Evolutionary conservation across 306 rosid genomes (phyloP).

Genomic region (Coriaria nepalensis): DNA sequence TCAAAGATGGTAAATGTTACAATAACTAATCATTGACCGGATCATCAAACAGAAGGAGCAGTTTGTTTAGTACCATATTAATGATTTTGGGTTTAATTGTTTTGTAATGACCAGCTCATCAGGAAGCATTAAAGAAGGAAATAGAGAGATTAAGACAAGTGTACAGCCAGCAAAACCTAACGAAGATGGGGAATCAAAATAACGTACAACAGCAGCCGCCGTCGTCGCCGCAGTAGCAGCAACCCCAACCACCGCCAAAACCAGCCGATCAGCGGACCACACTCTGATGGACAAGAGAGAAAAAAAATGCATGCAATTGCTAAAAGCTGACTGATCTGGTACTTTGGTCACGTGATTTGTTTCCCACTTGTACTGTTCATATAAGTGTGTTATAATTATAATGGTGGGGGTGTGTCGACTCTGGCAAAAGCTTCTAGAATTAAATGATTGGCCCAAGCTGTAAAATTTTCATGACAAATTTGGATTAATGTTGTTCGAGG

Average conservation of each 20-base stretch:
- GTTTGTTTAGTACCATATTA: no score
- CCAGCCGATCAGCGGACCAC: conserved; percentile 4
- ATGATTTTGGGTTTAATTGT: neutral
- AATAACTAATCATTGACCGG: neutral
- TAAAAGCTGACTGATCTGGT: no score
- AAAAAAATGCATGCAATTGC: no score
- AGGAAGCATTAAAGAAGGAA: conserved; percentile 83
- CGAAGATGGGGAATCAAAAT: conserved; percentile 39
- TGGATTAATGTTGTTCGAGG: no score
- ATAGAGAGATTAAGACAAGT: conserved; percentile 83
- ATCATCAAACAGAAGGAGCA: no score
- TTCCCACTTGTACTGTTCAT: conserved; percentile 25
- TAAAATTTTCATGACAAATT: no score
- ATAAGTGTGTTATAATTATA: no score
- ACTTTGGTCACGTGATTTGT: conserved; percentile 56
- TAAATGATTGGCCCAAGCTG: no score
- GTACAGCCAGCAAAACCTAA: conserved; percentile 61
- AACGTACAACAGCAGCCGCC: conserved; percentile 11
- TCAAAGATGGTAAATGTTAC: conserved; percentile 63
- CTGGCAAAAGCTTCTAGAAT: no score
- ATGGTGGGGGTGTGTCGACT: no score
- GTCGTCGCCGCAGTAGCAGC: conserved; percentile 18
- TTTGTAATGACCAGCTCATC: conserved; percentile 47
- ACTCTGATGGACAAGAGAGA: conserved; percentile 10
- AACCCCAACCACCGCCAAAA: conserved; percentile 12